Base-by-base conservation (phyloP, 2,329 filamentous ascomycete species). In the Colletotrichum sp. region DNA sequence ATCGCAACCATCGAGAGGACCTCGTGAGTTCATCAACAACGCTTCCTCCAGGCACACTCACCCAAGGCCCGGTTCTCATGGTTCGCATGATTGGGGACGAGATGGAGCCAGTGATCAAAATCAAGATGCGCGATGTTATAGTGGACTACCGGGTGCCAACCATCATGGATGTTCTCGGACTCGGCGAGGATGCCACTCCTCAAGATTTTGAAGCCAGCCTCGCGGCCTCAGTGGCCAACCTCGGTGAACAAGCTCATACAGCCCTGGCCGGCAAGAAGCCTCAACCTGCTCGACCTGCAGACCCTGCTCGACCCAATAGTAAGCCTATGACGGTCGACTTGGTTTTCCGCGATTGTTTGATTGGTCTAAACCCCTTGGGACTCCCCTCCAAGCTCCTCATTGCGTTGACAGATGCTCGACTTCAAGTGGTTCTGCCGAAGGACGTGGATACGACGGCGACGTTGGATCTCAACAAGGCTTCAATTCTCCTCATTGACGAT, bases 21-120 rank as follows among this genome's bases (percentile, higher is more conserved):
- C 87, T 99, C 15, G 80, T 99, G 7, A 92, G 92, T 55, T 92
- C 88, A 79, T 77, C 81, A n/a, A 64, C 79, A 39, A 75, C 71
- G 10, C 26, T 71, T 16, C 71, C 75, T 24, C 72, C 75, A 8
- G 75, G 75, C 18, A 71, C 72, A 28, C 66, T 77, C 26, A 71
- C 24, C 24, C 72, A 79, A 21, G 82, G 83, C 6, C 85, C 86
- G 2, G 95, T 96, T 78, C 83, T 99, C 69, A 98, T 98, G 93
- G 92, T 95, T 75, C 92, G 97, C 66, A 94, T 98, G 86, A 95
- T 99, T 78, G 95, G 95, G 0, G 96, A 99, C 82, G 96, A 99
- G 82, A 95, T 98, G 86, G 96, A 99, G 78, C 96, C 98, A 0
- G 93, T 95, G 8, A 88, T 98, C 79, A 98, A 98, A 83, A 84